A percentile compares a stretch with the other conserved stretches of the same genome.
phyloP scores from a whole-genome alignment of 495 filamentous ascomycete species.

The Aspergillus ellipticus region DNA sequence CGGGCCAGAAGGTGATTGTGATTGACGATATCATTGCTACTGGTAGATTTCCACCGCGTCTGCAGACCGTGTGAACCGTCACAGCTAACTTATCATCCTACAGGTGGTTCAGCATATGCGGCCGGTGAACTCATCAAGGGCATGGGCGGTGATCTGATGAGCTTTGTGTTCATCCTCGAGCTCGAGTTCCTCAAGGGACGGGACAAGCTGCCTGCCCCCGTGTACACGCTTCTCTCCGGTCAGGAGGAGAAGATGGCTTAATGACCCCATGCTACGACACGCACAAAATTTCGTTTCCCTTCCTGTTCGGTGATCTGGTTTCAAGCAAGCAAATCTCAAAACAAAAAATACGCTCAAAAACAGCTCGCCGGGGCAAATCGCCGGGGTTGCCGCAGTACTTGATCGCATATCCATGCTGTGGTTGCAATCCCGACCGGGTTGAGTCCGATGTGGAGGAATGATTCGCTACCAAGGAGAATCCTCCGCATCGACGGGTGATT shows the following conservation, averaged over 20 bases:
- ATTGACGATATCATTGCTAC: constrained; percentile 99
- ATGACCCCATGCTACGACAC: constrained; percentile 5
- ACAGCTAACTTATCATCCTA: background rate
- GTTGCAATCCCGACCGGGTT: constrained; percentile 5
- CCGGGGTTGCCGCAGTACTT: background rate
- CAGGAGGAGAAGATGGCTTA: constrained; percentile 36
- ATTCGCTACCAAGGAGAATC: constrained; percentile 1
- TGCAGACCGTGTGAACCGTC: background rate
- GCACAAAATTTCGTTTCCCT: background rate
- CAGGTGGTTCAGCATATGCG: constrained; percentile 88
- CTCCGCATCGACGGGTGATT: constrained; percentile 9
- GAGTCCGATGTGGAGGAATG: background rate
- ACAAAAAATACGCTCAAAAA: background rate
- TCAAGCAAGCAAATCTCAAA: background rate
- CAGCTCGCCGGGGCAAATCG: background rate
- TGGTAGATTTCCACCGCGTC: constrained; percentile 54
- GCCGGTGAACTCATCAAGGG: constrained; percentile 81
- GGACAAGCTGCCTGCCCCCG: constrained; percentile 80
- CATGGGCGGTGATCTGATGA: constrained; percentile 77
- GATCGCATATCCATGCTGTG: background rate
- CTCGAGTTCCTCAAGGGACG: constrained; percentile 91
- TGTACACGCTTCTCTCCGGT: constrained; percentile 75
- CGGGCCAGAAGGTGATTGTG: constrained; percentile 83
- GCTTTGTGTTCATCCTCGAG: constrained; percentile 94
- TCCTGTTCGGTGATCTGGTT: background rate